These are phyloP conservation scores for Penicillium thymicola DNA, from an alignment of 2,329 filamentous ascomycete genomes.

Conservation along the genomic window DNA sequence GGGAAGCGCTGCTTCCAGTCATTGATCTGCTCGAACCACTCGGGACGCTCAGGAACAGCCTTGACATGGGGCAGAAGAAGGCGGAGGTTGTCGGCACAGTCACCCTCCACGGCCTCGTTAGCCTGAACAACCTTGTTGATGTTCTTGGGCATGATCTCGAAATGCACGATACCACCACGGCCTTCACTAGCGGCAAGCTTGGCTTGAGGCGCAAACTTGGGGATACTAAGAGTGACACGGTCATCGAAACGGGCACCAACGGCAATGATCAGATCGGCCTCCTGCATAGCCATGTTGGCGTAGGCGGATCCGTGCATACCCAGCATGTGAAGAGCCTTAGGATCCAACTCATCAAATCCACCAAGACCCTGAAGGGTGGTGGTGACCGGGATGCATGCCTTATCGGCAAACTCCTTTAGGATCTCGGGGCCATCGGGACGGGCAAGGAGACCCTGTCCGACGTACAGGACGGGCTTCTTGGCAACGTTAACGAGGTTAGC, in stretches of 20 bases:
- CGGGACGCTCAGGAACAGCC: conserved; percentile 62
- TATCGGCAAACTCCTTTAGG: conserved; percentile 83
- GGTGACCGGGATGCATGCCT: conserved; percentile 87
- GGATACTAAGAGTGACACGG: conserved; percentile 77
- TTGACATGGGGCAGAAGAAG: conserved; percentile 71
- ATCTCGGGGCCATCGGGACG: conserved; percentile 74
- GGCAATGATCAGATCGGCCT: conserved; percentile 92
- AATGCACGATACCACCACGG: conserved; percentile 92
- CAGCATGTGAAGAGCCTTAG: conserved; percentile 95
- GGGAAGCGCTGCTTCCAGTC: conserved; percentile 92
- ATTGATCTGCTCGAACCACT: conserved; percentile 87
- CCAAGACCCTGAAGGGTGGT: conserved; percentile 94
- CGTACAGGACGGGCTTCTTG: conserved; percentile 94
- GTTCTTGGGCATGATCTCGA: conserved; percentile 99
- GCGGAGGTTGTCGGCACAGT: conserved; percentile 75
- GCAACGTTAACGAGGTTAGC: conserved; percentile 80
- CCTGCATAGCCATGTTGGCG: conserved; percentile 97
- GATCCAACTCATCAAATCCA: conserved; percentile 86
- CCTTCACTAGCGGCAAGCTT: conserved; percentile 79
- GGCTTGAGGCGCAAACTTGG: conserved; percentile 85
- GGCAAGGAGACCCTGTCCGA: conserved; percentile 83
- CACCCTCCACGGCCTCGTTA: conserved; percentile 91
- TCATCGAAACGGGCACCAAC: conserved; percentile 94
- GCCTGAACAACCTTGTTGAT: conserved; percentile 99
- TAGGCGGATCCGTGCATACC: conserved; percentile 98